Evolutionary conservation across 306 rosid genomes (phyloP), one percentile per base, ranked within the genome.

Genomic region (Senna siamea): DNA sequence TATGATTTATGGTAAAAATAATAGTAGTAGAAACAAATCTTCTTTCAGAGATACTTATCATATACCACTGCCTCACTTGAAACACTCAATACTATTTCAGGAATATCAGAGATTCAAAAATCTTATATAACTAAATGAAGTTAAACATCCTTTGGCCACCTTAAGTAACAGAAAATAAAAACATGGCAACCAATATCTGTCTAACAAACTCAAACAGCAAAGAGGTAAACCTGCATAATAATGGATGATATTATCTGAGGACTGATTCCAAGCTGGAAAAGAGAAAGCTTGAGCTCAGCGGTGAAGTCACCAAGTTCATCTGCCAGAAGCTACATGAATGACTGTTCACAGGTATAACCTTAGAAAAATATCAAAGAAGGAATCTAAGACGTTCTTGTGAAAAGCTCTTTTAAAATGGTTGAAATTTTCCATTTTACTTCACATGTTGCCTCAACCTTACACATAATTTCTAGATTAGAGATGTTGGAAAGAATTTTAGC

Each of bases 261-360:
- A 82, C 97, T 92, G 83, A 92, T 90, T 73, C 97, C 99, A 67
- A 94, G 99, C 83, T 94, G 99, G 89, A 92, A 94, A 80, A 94
- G 85, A 32, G 99, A 94, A 75, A 94, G 76, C 81, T 94, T 94
- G 77, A 94, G 93, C 90, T 94, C 95, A 18, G 90, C 77, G 46
- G 90, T 15, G 74, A 84, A 91, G 80, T 89, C 95, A 12, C 99
- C 99, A 46, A 94, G 99, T 83, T 92, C 96, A 88, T 94, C 99
- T 94, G 93, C 85, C 89, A 84, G 34, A 78, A 76, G 78, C 89
- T 82, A 79, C 57, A 85, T 66, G 44, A 83, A 81, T 48, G 75
- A 73, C 75, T 46, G 63, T 77, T 66, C 77, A 72, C 71, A 71
- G 35, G 58, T 34, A 83, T 69, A 76, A 74, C 80, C 84, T 23